Evolutionary conservation across 495 filamentous ascomycete species (phyloP).

Genomic region (Staphylotrichum longicolle): DNA sequence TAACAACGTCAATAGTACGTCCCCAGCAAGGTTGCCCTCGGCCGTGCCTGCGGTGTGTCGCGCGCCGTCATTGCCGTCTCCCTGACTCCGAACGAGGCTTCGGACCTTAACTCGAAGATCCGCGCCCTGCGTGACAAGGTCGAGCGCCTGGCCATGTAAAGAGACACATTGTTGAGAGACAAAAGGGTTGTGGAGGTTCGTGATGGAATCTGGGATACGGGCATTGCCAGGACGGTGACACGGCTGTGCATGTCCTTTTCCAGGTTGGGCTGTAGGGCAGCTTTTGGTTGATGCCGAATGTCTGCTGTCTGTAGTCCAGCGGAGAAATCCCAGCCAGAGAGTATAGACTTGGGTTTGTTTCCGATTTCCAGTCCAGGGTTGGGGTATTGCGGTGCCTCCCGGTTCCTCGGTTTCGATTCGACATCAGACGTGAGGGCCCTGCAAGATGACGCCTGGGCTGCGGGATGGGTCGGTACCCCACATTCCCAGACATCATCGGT

Average conservation of each 20-base stretch:
- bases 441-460: constrained; percentile 18
- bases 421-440: not conserved
- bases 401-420: constrained; percentile 1
- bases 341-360: not conserved
- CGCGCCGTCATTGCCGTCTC: constrained; percentile 81
- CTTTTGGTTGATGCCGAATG: not conserved
- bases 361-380: constrained; percentile 4
- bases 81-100: constrained; percentile 92
- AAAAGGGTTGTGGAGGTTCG: not conserved
- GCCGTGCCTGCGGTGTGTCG: constrained; percentile 79
- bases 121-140: constrained; percentile 87
- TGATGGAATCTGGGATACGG: not conserved
- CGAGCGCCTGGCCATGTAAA: constrained; percentile 92
- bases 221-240: constrained; percentile 6
- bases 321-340: not conserved
- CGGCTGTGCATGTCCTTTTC: not conserved
- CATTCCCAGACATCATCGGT: constrained; percentile 16
- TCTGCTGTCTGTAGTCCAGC: constrained; percentile 1
- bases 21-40: constrained; percentile 48
- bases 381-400: constrained; percentile 8
- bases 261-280: constrained; percentile 1
- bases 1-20: constrained; percentile 35
- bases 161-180: not conserved
- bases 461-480: constrained; percentile 11
- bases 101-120: constrained; percentile 83